phyloP scores from a whole-genome alignment of 257 asterid species.

The Petunia secreta region DNA sequence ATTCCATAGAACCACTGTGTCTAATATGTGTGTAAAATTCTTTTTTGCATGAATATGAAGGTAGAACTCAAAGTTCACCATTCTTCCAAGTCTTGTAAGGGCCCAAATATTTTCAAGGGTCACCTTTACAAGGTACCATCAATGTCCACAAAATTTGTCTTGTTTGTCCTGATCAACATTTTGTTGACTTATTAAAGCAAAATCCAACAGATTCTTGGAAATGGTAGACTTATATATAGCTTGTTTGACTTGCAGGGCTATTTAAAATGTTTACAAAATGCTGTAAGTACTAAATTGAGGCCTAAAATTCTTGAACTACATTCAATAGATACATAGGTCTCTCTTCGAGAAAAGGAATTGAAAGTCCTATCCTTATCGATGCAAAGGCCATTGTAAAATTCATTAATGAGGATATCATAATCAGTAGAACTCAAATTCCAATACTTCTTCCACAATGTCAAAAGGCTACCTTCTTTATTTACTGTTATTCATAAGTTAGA shows the following conservation, averaged over 20 bases:
- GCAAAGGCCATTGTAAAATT: neutral
- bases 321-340: neutral
- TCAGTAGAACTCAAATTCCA: neutral
- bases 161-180: neutral
- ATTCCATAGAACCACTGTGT: too few relatives aligned
- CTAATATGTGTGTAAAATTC: too few relatives aligned
- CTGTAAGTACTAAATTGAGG: neutral
- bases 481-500: too few relatives aligned
- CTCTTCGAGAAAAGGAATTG: neutral
- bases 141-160: neutral
- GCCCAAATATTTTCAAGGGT: neutral
- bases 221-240: neutral
- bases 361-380: constrained; percentile 17
- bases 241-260: neutral
- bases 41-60: too few relatives aligned
- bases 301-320: neutral
- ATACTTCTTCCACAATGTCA: constrained; percentile 8
- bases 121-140: neutral
- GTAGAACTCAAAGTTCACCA: too few relatives aligned
- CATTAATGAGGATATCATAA: constrained; percentile 6
- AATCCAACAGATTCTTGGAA: neutral
- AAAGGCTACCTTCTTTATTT: neutral
- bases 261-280: neutral
- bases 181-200: neutral
- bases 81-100: neutral